Base-by-base conservation (phyloP, 2,329 filamentous ascomycete genomes). In the Diaporthe ampelina region DNA sequence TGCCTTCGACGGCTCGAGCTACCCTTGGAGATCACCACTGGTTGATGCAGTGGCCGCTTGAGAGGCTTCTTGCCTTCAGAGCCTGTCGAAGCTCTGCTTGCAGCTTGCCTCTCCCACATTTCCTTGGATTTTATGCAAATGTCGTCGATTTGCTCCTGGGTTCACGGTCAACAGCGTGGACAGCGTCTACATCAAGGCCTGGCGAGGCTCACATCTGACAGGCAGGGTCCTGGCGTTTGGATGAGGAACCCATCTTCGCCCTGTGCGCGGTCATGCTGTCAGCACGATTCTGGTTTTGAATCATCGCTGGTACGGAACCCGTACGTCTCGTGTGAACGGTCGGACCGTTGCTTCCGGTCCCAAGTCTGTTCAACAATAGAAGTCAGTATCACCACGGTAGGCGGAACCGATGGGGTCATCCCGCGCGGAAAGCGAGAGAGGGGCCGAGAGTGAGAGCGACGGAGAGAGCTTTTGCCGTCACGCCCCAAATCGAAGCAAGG, bases 161-260 rank as follows among this genome's bases (percentile, higher is more conserved):
- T 73, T 65, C 63, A 73, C 45, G 72, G 73, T 81, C 73, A 81
- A 74, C 75, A 61, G 71, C 50, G 73, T 73, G 74, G 78, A 73
- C 67, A 67, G 29, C 24, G n/a, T 54, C 45, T 35, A 61, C 48
- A 48, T 70, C 26, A 40, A 70, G 26, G 24, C 61, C 48, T n/a
- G 24, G 50, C 40, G 59, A 65, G 57, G 79, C 89, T 86, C 82
- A 91, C 89, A 84, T 91, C 89, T 77, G 88, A 90, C 77, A 91
- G 81, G 79, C 88, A 91, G 72, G 86, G 84, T 45, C 89, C 89
- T 10, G 88, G 88, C 3, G 89, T 91, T 40, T 86, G 88, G 78
- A 91, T 91, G 74, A 91, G 84, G 77, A 88, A 91, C 3, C 90
- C 90, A 80, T 91, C 89, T 82, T 91, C 89, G 78, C 89, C 89